Base-by-base conservation (phyloP, 768 basidiomycete species). In the Floccularia luteovirens region DNA sequence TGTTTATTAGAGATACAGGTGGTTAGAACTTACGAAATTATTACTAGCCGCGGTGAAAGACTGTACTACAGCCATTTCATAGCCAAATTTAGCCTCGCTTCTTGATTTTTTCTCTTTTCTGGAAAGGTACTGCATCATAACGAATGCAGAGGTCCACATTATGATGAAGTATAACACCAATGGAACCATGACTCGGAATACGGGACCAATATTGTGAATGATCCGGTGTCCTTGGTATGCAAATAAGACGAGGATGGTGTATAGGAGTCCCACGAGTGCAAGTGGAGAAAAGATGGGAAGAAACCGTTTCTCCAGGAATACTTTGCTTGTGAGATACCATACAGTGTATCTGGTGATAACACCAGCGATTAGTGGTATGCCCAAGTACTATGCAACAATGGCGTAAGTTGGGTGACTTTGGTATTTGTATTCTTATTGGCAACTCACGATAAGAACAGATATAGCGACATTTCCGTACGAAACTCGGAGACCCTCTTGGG, bases 141-240 rank as follows among this genome's bases (percentile, higher is more conserved):
- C 57, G 47, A 88, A 87, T 0, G 79, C 72, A 0, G 66, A 59
- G 2, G 66, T 64, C 82, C 85, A 90, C 76, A 90, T 83, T 58
- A 89, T 57, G 31, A 72, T 41, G 55, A 90, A 90, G 61, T 91
- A 91, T 24, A 85, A 62, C 17, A 86, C 62, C 64, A 88, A 71
- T 1, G 90, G 89, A 4, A 90, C 86, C 50, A 85, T 78, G 1
- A 86, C 77, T 13, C 88, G 75, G 59, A 90, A 90, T 2, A 88
- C 85, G 4, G 74, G 72, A 0, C 85, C 79, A 24, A 91, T 63
- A 52, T 89, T 79, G 43, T 79, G 67, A 8, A 89, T 58, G 46
- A 90, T 88, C 42, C 75, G 75, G 37, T 80, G 75, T 2, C 69
- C 72, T 58, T 79, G 77, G 50, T 76, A 75, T 3, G 80, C 84